Conservation (phyloP, 208 protist species). For the Trypanosoma avium region DNA sequence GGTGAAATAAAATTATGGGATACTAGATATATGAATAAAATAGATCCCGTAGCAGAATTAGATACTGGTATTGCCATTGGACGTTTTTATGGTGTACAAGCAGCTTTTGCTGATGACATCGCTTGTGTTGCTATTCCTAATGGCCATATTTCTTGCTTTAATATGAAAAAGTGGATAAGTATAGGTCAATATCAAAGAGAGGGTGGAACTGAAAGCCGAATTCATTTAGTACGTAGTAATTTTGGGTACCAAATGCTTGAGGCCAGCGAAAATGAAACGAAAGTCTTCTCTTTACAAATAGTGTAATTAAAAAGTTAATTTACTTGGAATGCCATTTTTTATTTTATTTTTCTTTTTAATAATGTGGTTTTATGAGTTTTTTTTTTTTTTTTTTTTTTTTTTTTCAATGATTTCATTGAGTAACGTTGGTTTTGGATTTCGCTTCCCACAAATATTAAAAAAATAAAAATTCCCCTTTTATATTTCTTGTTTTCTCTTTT, state of each 20-base stretch:
- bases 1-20: slow-evolving; percentile 72
- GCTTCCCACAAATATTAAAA: too few relatives aligned
- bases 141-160: slow-evolving; percentile 25
- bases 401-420: too few relatives aligned
- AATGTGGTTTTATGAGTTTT: not conserved
- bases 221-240: slow-evolving; percentile 16
- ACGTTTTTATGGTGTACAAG: slow-evolving; percentile 20
- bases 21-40: slow-evolving; percentile 38
- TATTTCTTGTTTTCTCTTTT: too few relatives aligned
- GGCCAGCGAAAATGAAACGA: slow-evolving; percentile 4
- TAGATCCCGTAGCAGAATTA: slow-evolving; percentile 36
- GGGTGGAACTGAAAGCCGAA: not conserved
- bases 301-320: slow-evolving; percentile 2
- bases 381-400: slow-evolving; percentile 2
- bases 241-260: slow-evolving; percentile 30
- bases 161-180: slow-evolving; percentile 18
- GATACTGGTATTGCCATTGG: slow-evolving; percentile 21
- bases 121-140: slow-evolving; percentile 23
- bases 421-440: too few relatives aligned
- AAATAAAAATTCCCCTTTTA: too few relatives aligned
- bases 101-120: slow-evolving; percentile 32
- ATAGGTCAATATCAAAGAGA: slow-evolving; percentile 17
- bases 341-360: slow-evolving; percentile 20
- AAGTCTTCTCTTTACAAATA: slow-evolving; percentile 12
- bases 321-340: slow-evolving; percentile 19